These are phyloP conservation scores for Cyclotella cryptica DNA, from an alignment of 108 stramenopile genomes.

Conservation along the genomic window DNA sequence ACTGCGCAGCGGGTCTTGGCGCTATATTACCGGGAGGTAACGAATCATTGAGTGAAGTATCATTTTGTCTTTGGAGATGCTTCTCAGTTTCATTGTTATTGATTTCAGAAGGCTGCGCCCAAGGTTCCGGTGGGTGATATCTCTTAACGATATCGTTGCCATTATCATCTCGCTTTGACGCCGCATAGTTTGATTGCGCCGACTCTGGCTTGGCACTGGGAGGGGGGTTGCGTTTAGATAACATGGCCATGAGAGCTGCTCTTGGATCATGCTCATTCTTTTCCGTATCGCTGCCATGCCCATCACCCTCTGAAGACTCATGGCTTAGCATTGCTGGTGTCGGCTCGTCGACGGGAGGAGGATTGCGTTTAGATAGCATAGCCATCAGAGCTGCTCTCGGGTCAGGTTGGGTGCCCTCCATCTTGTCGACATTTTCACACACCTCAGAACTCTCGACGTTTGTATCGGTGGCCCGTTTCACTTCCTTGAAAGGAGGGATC, in stretches of 20 bases:
- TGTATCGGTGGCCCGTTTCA: too few species aligned
- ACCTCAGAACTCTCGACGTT: too few species aligned
- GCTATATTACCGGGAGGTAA: not conserved
- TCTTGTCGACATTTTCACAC: too few species aligned
- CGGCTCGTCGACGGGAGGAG: constrained; percentile 5
- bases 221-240: constrained; percentile 14
- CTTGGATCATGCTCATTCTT: constrained; percentile 19
- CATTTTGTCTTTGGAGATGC: too few species aligned
- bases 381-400: not conserved
- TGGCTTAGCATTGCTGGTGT: too few species aligned
- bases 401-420: not conserved
- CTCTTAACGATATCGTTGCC: too few species aligned
- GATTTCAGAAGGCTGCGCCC: too few species aligned
- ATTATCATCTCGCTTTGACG: not conserved
- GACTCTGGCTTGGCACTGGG: not conserved
- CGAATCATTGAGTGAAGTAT: too few species aligned
- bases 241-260: constrained; percentile 19
- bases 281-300: constrained; percentile 2
- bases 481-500: too few species aligned
- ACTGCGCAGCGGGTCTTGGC: not conserved
- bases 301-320: too few species aligned
- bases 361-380: not conserved
- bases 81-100: too few species aligned
- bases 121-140: too few species aligned
- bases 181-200: not conserved